These are phyloP conservation scores for Hymenoscyphus occultus DNA, from an alignment of 2,329 filamentous ascomycete genomes.

Conservation along the genomic window DNA sequence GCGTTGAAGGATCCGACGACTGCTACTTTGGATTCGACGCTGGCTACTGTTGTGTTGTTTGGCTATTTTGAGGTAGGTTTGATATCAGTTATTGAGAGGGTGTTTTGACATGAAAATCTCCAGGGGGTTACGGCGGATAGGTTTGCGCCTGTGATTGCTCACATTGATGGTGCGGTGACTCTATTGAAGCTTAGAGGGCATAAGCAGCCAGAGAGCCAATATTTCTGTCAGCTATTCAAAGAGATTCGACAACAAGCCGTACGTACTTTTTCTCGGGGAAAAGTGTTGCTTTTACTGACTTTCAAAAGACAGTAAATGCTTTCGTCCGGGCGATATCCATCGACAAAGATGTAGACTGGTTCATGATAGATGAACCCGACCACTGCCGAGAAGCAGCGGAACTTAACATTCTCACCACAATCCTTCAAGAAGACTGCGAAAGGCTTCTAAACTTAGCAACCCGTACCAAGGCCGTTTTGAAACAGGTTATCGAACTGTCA, in stretches of 20 bases:
- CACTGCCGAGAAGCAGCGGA: not conserved
- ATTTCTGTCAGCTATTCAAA: not conserved
- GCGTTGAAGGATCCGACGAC: constrained; percentile 48
- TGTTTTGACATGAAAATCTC: not conserved
- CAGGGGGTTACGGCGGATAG: constrained; percentile 37
- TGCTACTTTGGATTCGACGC: constrained; percentile 49
- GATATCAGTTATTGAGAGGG: not conserved
- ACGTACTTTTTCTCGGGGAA: not conserved
- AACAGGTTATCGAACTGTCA: not conserved
- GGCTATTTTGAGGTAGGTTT: constrained; percentile 54
- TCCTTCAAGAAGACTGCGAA: constrained; percentile 1
- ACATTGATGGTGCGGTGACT: constrained; percentile 57
- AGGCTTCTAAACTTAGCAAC: not conserved
- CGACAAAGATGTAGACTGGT: constrained; percentile 46
- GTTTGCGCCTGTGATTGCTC: constrained; percentile 37
- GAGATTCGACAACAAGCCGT: constrained; percentile 4
- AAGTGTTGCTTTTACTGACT: not conserved
- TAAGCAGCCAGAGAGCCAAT: not conserved
- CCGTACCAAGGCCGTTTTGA: not conserved
- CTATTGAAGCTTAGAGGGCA: constrained; percentile 52
- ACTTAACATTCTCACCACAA: not conserved
- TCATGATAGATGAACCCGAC: constrained; percentile 11
- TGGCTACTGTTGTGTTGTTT: constrained; percentile 55
- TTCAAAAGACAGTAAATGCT: constrained; percentile 37
- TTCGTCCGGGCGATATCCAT: constrained; percentile 51